Base-by-base conservation (phyloP, 345 rosid species). In the Pistacia integerrima region DNA sequence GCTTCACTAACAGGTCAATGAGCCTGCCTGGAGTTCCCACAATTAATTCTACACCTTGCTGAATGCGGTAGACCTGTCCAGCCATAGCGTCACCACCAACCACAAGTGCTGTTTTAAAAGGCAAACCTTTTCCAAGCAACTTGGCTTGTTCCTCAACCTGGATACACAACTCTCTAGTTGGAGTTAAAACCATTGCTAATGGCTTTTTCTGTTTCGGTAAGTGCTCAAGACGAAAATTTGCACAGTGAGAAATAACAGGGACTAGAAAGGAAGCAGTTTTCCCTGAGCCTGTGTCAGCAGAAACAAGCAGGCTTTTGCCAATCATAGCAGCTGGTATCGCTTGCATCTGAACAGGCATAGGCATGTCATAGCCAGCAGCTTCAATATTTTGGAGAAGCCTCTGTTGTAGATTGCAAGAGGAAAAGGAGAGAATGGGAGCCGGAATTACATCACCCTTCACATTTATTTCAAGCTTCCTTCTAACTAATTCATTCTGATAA, bases 71-170 rank as follows among this genome's bases (percentile, higher is more conserved):
- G 16, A 93, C 69, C 70, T 95, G 94, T 76, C 92, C 82, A 65
- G 94, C 85, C 87, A 95, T 87, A 69, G 97, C 86, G 77, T 92
- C 94, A 13, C 97, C 98, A 61, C 98, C 98, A 67, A 93, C 97
- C 58, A 93, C 93, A 51, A 93, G 98, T 4, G 99, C 99, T 64
- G 97, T 91, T 82, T 90, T 93, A 78, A 95, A 93, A 38, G 92
- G 97, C 82, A 95, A 82, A 69, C 97, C 98, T 84, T 87, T 91
- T n/a, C 96, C 98, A 38, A 95, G 89, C 76, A 87, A 68, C 89
- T 95, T 95, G 36, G 99, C 99, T 77, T 90, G 93, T 60, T 90
- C 92, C 87, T 95, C 99, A 49, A 93, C 89, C 83, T 95, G 99
- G 74, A 90, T 86, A 57, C 91, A 89, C 18, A 95, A 94, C 84